Evolutionary conservation across 805 yeast genomes (phyloP).

Genomic region (Hanseniaspora valbyensis): DNA sequence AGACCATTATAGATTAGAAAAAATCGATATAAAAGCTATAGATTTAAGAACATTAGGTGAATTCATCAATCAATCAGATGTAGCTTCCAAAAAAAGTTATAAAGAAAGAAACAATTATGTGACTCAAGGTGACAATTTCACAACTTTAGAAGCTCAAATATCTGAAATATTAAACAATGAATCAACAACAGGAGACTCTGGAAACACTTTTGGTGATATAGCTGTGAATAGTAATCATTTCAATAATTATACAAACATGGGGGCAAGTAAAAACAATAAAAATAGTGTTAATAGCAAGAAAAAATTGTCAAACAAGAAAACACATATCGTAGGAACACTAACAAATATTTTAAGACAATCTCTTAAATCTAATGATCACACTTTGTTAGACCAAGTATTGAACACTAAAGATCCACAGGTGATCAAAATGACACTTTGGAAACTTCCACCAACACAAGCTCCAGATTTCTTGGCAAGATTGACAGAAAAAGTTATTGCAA

Average conservation of each 20-base stretch:
- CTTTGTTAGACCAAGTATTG: slow-evolving; percentile 75
- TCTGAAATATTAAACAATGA: slow-evolving; percentile 20
- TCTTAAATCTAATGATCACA: slow-evolving; percentile 71
- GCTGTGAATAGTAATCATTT: not conserved
- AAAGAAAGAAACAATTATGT: slow-evolving; percentile 52
- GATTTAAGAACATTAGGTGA: slow-evolving; percentile 20
- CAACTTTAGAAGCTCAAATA: slow-evolving; percentile 37
- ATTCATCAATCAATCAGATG: slow-evolving; percentile 26
- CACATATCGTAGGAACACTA: slow-evolving; percentile 61
- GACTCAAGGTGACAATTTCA: slow-evolving; percentile 52
- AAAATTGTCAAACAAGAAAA: slow-evolving; percentile 33
- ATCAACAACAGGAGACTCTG: slow-evolving; percentile 36
- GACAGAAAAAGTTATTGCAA: slow-evolving; percentile 44
- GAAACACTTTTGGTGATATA: slow-evolving; percentile 5
- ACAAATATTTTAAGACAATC: slow-evolving; percentile 84
- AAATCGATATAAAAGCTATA: slow-evolving; percentile 9
- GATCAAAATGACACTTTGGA: slow-evolving; percentile 44
- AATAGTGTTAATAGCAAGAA: slow-evolving; percentile 24
- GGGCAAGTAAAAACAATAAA: too few species aligned
- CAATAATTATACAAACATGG: slow-evolving; percentile 21
- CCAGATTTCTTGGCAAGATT: slow-evolving; percentile 46
- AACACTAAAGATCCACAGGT: slow-evolving; percentile 40
- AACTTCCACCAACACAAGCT: slow-evolving; percentile 43
- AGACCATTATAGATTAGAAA: slow-evolving; percentile 27
- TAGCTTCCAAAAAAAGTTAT: slow-evolving; percentile 45